Evolutionary conservation across 305 asterid species (phyloP), one percentile per base, ranked within the genome.

Genomic region (Fraxinus ornus): DNA sequence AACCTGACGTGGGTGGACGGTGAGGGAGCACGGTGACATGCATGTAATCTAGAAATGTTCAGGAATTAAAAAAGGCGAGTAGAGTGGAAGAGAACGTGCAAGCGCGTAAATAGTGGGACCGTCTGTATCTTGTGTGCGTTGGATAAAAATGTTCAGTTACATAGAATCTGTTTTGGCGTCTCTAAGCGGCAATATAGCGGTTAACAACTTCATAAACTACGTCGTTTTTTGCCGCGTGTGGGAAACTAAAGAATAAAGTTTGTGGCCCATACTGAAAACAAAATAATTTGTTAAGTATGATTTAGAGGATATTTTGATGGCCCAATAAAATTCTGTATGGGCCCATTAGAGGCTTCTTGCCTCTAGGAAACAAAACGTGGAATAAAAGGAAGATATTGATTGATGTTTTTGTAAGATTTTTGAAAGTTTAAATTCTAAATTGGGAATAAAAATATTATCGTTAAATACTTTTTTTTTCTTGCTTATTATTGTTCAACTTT

Each of bases 41-140:
- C 73, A 9, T 7, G 73, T 64, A 8, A 64, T 30, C 73, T 64
- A 64, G 33, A 64, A 64, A 64, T 9, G 12, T 9, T 7, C 9
- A 10, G 35, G 70, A 60, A 64, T 3, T 13, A n/a, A 33, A 13
- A 66, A 79, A 73, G 52, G 86, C 78, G 84, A 77, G 87, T 81
- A 75, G 78, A 37, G 49, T 66, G 24, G 64, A 47, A 39, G 87
- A 79, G 92, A 88, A 92, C 91, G 93, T 91, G 94, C 88, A 86
- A 41, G 91, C 84, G 92, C 91, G 90, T 88, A 80, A 81, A 75
- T 57, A 64, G 75, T 36, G 90, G 84, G 81, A 35, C 76, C 84
- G 83, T 82, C 78, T 47, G 89, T 86, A 84, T 88, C 89, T 78
- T 66, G 79, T 10, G 62, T 78, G 44, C 41, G 75, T n/a, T 19